Percentiles rank a stretch among this genome's conserved stretches.
These are phyloP conservation scores for Trichoderma sp. DNA, from an alignment of 2,329 filamentous ascomycete species.

Conservation along the genomic window DNA sequence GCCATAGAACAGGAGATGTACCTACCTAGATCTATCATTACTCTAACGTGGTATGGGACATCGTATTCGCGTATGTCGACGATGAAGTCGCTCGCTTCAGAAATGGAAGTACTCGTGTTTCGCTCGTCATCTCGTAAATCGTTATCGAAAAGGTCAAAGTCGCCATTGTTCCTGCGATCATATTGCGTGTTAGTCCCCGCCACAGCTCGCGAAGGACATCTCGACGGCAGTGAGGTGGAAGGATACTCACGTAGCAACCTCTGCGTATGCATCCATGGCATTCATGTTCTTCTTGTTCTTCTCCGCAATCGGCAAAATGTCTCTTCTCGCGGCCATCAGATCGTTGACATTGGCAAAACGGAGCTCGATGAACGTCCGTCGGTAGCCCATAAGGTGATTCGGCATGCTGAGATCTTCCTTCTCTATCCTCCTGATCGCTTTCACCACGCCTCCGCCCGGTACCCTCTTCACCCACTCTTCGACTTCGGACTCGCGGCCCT, in stretches of 20 bases:
- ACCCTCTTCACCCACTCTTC: conserved; percentile 91
- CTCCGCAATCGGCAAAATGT: conserved; percentile 87
- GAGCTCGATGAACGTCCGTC: conserved; percentile 83
- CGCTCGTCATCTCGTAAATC: conserved; percentile 78
- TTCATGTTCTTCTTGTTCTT: conserved; percentile 96
- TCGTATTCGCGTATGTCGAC: conserved; percentile 99
- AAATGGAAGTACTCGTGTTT: conserved; percentile 73
- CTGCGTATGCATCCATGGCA: conserved; percentile 97
- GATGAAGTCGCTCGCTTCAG: conserved; percentile 94
- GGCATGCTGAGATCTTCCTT: conserved; percentile 95
- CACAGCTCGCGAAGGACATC: not conserved
- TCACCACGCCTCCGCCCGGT: conserved; percentile 77
- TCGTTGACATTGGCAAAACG: conserved; percentile 86
- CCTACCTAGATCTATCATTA: conserved; percentile 92
- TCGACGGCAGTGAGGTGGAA: no score
- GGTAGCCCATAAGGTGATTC: conserved; percentile 91
- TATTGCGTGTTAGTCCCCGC: conserved; percentile 30
- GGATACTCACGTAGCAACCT: conserved; percentile 77
- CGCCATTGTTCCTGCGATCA: conserved; percentile 66
- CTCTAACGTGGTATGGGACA: conserved; percentile 97
- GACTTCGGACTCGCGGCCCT: conserved; percentile 85
- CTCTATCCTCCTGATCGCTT: conserved; percentile 73
- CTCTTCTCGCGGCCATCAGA: conserved; percentile 78
- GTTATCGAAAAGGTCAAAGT: conserved; percentile 96
- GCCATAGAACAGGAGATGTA: conserved; percentile 40